Evolutionary conservation across 2,329 filamentous ascomycete species (phyloP).

Genomic region (Colletotrichum lentis): DNA sequence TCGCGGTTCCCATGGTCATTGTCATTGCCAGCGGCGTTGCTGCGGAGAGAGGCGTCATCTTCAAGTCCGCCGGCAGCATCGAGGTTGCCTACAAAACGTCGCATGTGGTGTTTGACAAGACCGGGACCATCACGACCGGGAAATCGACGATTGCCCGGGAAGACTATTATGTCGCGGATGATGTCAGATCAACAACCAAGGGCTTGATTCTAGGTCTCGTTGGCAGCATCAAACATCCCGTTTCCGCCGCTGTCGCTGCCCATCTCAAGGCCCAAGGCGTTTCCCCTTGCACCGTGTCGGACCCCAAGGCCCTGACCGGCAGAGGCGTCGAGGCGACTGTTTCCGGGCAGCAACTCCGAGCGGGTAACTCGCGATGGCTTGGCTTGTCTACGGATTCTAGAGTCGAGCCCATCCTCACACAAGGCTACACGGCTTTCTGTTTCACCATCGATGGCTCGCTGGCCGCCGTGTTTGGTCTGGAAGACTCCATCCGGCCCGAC

Average conservation of each 20-base stretch:
- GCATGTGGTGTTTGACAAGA: conserved; percentile 82
- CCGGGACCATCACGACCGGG: conserved; percentile 75
- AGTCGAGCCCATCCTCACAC: conserved; percentile 48
- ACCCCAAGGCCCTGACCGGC: conserved; percentile 53
- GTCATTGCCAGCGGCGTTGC: conserved; percentile 74
- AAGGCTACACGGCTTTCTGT: conserved; percentile 57
- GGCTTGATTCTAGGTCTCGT: conserved; percentile 42
- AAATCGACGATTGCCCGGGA: conserved; percentile 56
- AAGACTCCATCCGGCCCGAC: conserved; percentile 57
- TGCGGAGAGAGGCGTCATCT: conserved; percentile 70
- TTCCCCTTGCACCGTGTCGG: conserved; percentile 40
- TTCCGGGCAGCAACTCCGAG: conserved; percentile 48
- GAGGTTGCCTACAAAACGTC: conserved; percentile 68
- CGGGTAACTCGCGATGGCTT: conserved; percentile 62
- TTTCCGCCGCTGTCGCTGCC: conserved; percentile 57
- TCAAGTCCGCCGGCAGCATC: conserved; percentile 71
- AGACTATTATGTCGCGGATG: conserved; percentile 44
- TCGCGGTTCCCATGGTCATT: conserved; percentile 80
- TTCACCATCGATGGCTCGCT: conserved; percentile 51
- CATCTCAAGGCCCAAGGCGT: conserved; percentile 48
- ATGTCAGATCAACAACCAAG: conserved; percentile 15
- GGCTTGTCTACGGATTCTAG: conserved; percentile 43
- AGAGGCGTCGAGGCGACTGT: conserved; percentile 55
- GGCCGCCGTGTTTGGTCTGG: conserved; percentile 55
- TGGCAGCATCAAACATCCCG: conserved; percentile 58